Evolutionary conservation across 768 basidiomycete genomes (phyloP), one percentile per base, ranked within the genome.

Genomic region (Trametes punicea): DNA sequence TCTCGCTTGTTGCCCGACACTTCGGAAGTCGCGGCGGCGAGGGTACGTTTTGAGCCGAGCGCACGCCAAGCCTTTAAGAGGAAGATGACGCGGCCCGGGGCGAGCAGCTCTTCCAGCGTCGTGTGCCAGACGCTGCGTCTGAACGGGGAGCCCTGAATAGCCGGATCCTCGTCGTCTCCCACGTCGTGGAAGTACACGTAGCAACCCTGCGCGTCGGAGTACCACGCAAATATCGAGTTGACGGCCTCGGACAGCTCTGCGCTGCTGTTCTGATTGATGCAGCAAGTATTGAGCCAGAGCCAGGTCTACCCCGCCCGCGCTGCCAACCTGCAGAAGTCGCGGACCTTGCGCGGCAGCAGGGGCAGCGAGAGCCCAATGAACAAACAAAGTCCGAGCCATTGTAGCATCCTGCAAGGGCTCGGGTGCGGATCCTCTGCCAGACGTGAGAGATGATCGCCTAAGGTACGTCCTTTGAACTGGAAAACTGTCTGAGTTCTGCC

Each of bases 221-320:
- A 50, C 49, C 49, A 50, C 11, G n/a, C 11, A 18, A 50, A 50
- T 27, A 39, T 39, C 18, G 49, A 39, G 49, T 39, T 50, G 31
- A 47, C 34, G 8, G 48, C 48, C 23, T 50, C 48, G 10, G 21
- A 26, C 25, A 50, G 48, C 36, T 50, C 48, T 16, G 48, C 48
- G 25, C 48, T 50, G 36, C 48, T 50, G 25, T 21, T 8, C 23
- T 39, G 18, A 41, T 52, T 38, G 45, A 52, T 52, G 30, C 51
- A 52, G 41, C 51, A 52, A 7, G 51, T 44, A 25, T 52, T 41
- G 51, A 45, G n/a, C 51, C 51, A 52, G 13, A 45, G 30, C 51
- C 39, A 41, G 21, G 38, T 23, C 21, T 39, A 38, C 2, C 36
- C 26, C 8, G 29, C 18, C 7, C 29, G 29, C 5, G 29, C 46